Percentiles rank a stretch among this genome's conserved stretches.
phyloP scores from a whole-genome alignment of 2,329 filamentous ascomycete genomes.

The Fusarium sp. region DNA sequence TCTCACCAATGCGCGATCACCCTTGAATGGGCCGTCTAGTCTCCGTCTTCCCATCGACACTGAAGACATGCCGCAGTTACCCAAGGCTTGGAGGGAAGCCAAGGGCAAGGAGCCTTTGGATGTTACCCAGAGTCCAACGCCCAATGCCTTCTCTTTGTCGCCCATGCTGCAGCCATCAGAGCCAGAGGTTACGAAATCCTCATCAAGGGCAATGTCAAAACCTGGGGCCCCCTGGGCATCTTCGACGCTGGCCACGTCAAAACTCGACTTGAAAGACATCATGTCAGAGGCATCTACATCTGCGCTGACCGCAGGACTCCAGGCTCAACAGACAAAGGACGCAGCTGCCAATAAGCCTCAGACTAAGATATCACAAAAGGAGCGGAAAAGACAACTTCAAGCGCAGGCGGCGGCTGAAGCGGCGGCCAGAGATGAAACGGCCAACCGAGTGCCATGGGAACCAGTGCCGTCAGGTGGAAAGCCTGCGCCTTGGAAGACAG shows the following conservation, averaged over 20 bases:
- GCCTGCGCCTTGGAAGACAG: constrained; percentile 75
- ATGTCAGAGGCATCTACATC: constrained; percentile 72
- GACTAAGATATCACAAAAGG: constrained; percentile 86
- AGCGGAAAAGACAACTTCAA: constrained; percentile 86
- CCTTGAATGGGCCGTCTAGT: constrained; percentile 31
- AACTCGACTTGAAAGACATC: constrained; percentile 81
- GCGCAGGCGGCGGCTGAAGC: constrained; percentile 65
- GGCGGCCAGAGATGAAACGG: constrained; percentile 50
- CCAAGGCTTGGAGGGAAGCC: constrained; percentile 46
- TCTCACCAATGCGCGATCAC: constrained; percentile 46
- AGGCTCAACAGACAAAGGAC: constrained; percentile 61
- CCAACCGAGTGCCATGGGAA: constrained; percentile 59
- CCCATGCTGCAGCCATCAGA: constrained; percentile 24
- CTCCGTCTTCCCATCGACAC: constrained; percentile 40
- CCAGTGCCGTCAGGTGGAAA: constrained; percentile 51
- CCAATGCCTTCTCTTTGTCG: constrained; percentile 36
- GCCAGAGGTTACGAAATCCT: constrained; percentile 4
- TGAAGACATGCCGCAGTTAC: constrained; percentile 46
- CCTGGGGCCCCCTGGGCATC: constrained; percentile 62
- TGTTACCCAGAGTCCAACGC: constrained; percentile 17
- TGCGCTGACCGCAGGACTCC: constrained; percentile 65
- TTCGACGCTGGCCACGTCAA: constrained; percentile 66
- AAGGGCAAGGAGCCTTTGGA: constrained; percentile 43
- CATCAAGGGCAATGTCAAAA: constrained; percentile 22
- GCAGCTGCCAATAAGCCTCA: constrained; percentile 52